Evolutionary conservation across 225 moss, liverwort and hornwort genomes (phyloP), one percentile per base, ranked within the genome.

Genomic region (Neckera pumila): DNA sequence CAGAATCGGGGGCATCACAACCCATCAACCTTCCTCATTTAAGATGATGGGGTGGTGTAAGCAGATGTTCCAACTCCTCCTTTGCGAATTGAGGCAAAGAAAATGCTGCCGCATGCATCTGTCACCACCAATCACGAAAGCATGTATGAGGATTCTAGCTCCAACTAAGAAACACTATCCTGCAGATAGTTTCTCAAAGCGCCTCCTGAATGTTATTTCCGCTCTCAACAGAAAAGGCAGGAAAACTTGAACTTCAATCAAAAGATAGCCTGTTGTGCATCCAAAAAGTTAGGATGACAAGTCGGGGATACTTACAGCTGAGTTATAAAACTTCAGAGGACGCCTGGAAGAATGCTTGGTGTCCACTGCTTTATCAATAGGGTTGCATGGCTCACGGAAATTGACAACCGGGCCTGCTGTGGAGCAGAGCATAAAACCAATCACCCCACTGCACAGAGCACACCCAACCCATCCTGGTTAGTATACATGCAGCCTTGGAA

Each of bases 381-480:
- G 93, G 78, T 95, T 96, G 83, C 92, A 92, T 34, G 97, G 92
- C 89, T 92, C 87, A 54, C 93, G 94, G 87, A 97, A 97, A 87
- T 95, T 90, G 23, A 97, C 97, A 74, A 86, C 71, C 66, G 96
- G 99, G 71, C 99, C 97, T 56, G 96, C 96, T 78, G 96, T 92
- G 47, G 99, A 97, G 92, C 97, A 99, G 23, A 99, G 97, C 97
- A 99, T 97, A 85, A 99, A 99, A 77, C 99, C 99, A 84, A 99
- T 99, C 65, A 95, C 92, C 60, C 99, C 99, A 90, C 99, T 99
- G 94, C 92, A 90, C 94, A 90, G 94, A 95, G 91, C 88, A 89
- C 73, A 71, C 74, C 86, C 80, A 89, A 84, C 70, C 42, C 80
- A 54, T 67, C 19, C 40, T 51, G 27, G 27, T 92, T 77, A 87